Percentiles rank a stretch among this genome's conserved stretches.
Evolutionary conservation across 2,329 filamentous ascomycete genomes (phyloP).

Genomic region (Aaosphaeria arxii): DNA sequence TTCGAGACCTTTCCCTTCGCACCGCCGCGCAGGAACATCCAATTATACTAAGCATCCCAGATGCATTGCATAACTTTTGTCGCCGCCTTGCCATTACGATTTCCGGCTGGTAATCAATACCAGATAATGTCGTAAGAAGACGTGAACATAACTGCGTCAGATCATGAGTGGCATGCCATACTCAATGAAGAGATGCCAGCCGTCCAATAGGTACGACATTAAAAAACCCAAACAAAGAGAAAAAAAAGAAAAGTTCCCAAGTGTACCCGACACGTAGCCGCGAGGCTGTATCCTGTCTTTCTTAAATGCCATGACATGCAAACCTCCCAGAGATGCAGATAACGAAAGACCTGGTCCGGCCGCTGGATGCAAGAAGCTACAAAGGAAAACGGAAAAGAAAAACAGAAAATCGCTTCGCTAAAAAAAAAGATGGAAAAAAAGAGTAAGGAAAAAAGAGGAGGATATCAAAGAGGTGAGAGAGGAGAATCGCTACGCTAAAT

Average conservation of each 20-base stretch:
- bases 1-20: no score
- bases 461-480: slow-evolving; percentile 38
- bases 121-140: slow-evolving; percentile 26
- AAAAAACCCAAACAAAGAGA: slow-evolving; percentile 9
- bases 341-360: slow-evolving; percentile 39
- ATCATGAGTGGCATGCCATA: slow-evolving; percentile 38
- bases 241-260: slow-evolving; percentile 29
- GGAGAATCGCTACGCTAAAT: slow-evolving; percentile 36
- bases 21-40: slow-evolving; percentile 22
- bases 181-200: slow-evolving; percentile 35
- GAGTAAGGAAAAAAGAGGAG: slow-evolving; percentile 42
- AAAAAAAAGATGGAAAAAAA: slow-evolving; percentile 43
- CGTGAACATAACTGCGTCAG: slow-evolving; percentile 28
- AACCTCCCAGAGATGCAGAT: slow-evolving; percentile 45
- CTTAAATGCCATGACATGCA: slow-evolving; percentile 44
- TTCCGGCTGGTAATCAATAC: slow-evolving; percentile 39
- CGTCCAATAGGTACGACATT: slow-evolving; percentile 37
- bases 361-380: slow-evolving; percentile 24
- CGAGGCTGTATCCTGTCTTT: slow-evolving; percentile 41
- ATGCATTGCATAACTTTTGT: slow-evolving; percentile 38
- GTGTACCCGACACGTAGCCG: slow-evolving; percentile 42
- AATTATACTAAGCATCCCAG: slow-evolving; percentile 37
- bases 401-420: slow-evolving; percentile 34
- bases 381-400: slow-evolving; percentile 35
- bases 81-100: slow-evolving; percentile 30